Percentiles rank a stretch among this genome's conserved stretches.
phyloP scores from a whole-genome alignment of 2,329 filamentous ascomycete genomes.

The Endothia cerciana region DNA sequence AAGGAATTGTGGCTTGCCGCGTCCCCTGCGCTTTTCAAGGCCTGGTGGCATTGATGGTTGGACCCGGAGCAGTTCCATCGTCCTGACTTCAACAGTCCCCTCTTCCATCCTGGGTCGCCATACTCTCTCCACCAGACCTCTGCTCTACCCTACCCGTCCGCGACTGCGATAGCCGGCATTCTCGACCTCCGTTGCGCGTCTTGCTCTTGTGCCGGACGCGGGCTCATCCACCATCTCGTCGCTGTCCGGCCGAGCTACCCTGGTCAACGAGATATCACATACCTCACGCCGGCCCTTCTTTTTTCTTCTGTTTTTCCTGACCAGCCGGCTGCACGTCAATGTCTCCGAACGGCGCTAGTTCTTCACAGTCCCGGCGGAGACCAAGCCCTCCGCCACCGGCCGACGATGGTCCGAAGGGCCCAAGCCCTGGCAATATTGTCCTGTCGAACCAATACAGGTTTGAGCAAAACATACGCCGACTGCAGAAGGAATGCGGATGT shows the following conservation, averaged over 20 bases:
- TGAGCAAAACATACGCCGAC: conserved; percentile 77
- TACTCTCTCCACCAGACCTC: neutral
- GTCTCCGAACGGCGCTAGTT: conserved; percentile 26
- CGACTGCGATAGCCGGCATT: neutral
- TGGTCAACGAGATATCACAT: neutral
- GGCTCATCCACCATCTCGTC: neutral
- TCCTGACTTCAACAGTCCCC: neutral
- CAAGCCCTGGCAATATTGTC: conserved; percentile 53
- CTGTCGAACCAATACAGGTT: conserved; percentile 73
- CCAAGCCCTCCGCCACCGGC: conserved; percentile 18
- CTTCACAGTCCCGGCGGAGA: conserved; percentile 21
- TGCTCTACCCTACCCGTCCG: neutral
- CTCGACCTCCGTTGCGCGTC: neutral
- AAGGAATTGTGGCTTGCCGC: conserved; percentile 11
- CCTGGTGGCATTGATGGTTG: neutral
- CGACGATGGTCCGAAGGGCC: conserved; percentile 39
- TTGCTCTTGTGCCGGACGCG: neutral
- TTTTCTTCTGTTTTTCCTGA: neutral
- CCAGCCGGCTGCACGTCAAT: conserved; percentile 2
- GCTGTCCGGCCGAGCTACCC: neutral
- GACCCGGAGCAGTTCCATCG: neutral
- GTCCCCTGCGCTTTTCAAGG: neutral
- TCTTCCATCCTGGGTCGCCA: neutral
- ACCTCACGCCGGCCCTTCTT: too few species aligned
- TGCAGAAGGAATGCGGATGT: conserved; percentile 69